These are phyloP conservation scores for Sugiyamaella valdiviana DNA, from an alignment of 805 yeast genomes.

Conservation along the genomic window DNA sequence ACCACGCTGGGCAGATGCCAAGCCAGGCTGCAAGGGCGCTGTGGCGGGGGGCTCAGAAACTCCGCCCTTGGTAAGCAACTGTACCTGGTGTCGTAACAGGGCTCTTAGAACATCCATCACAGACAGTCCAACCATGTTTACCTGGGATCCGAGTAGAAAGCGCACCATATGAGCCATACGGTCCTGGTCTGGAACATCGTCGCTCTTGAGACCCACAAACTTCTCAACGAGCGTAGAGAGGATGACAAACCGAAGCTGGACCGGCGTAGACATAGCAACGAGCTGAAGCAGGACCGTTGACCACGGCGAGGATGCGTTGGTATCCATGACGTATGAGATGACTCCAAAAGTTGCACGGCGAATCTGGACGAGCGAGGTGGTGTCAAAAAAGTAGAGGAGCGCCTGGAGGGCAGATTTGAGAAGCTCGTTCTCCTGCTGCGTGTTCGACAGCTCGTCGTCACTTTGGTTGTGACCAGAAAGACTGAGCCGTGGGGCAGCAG, in stretches of 20 bases:
- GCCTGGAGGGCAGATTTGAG: slow-evolving; percentile 31
- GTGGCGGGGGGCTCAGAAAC: not conserved
- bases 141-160: slow-evolving; percentile 60
- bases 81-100: slow-evolving; percentile 27
- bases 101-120: slow-evolving; percentile 68
- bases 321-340: slow-evolving; percentile 39
- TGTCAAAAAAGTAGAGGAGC: slow-evolving; percentile 56
- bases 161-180: slow-evolving; percentile 43
- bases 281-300: slow-evolving; percentile 51
- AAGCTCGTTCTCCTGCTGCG: slow-evolving; percentile 5
- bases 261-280: slow-evolving; percentile 74
- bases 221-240: slow-evolving; percentile 43
- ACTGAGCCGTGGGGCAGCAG: not conserved
- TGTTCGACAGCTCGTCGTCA: not conserved
- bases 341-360: slow-evolving; percentile 50
- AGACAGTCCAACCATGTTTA: slow-evolving; percentile 81
- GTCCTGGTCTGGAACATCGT: slow-evolving; percentile 29
- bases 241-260: slow-evolving; percentile 63
- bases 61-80: slow-evolving; percentile 13
- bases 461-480: not conserved
- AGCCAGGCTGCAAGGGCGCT: too few species aligned
- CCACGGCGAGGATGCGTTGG: slow-evolving; percentile 38
- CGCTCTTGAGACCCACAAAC: slow-evolving; percentile 15
- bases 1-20: not conserved
- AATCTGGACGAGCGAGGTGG: slow-evolving; percentile 57